phyloP scores from a whole-genome alignment of 2,329 filamentous ascomycete species.

The Curvularia spicifera region DNA sequence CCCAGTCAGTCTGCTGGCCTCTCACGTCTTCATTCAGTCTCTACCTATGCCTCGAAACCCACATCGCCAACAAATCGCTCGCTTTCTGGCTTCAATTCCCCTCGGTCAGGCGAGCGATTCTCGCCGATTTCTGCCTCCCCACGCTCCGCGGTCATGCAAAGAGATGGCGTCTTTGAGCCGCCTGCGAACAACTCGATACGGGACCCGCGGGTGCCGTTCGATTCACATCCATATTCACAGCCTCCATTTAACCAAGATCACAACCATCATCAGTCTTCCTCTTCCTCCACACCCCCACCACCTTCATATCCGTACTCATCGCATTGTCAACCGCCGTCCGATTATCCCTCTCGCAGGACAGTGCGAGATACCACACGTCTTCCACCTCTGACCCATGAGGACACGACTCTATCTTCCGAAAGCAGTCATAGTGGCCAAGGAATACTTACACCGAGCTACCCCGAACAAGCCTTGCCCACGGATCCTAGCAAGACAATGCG shows the following conservation, averaged over 20 bases:
- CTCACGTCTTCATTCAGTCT: constrained; percentile 34
- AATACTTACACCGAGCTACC: constrained; percentile 17
- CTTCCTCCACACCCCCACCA: constrained; percentile 29
- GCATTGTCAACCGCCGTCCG: constrained; percentile 34
- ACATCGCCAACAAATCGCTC: constrained; percentile 43
- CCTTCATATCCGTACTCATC: constrained; percentile 24
- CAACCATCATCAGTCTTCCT: constrained; percentile 19
- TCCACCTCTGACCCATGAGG: constrained; percentile 48
- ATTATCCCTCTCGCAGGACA: constrained; percentile 42
- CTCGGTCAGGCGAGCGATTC: constrained; percentile 42
- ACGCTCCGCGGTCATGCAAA: constrained; percentile 34
- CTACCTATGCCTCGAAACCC: constrained; percentile 39
- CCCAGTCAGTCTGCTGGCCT: constrained; percentile 38
- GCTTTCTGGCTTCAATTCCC: constrained; percentile 44
- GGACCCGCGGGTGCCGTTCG: constrained; percentile 30
- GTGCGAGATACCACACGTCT: constrained; percentile 38
- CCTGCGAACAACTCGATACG: constrained; percentile 25
- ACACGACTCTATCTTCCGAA: constrained; percentile 51
- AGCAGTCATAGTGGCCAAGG: constrained; percentile 38
- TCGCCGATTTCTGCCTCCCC: constrained; percentile 47
- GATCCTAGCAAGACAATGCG: constrained; percentile 46
- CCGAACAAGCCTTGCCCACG: constrained; percentile 27
- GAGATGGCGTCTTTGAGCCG: constrained; percentile 37
- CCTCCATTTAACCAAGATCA: constrained; percentile 27
- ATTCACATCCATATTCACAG: constrained; percentile 28